phyloP scores from a whole-genome alignment of 495 filamentous ascomycete species.

The Podospora comata region DNA sequence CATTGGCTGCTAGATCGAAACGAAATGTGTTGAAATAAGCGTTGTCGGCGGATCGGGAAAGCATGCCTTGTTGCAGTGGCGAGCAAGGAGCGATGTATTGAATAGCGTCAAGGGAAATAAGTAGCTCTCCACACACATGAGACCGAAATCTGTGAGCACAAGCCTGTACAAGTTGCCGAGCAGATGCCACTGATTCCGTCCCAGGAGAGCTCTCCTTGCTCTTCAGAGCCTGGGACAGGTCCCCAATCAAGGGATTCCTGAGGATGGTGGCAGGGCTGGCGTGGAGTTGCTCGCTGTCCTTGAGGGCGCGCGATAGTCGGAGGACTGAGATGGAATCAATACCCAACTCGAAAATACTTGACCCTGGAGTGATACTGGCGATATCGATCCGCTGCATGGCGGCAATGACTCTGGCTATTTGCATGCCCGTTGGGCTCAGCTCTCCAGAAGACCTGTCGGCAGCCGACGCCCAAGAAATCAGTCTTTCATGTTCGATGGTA shows the following conservation, averaged over 20 bases:
- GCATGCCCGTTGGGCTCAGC: constrained; percentile 41
- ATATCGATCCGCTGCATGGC: constrained; percentile 43
- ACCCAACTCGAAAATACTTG: constrained; percentile 77
- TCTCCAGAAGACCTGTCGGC: neutral
- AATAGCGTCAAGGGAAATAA: constrained; percentile 46
- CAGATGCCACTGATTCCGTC: constrained; percentile 8
- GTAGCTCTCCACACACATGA: constrained; percentile 45
- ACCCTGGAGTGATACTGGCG: constrained; percentile 46
- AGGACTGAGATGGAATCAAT: constrained; percentile 80
- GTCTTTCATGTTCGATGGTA: constrained; percentile 55
- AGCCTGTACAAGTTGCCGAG: constrained; percentile 29
- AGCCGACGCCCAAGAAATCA: constrained; percentile 27
- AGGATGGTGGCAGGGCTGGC: constrained; percentile 64
- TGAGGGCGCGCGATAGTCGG: constrained; percentile 54
- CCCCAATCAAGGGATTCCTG: constrained; percentile 48
- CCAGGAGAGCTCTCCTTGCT: neutral
- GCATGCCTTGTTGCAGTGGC: constrained; percentile 75
- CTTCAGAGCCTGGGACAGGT: constrained; percentile 25
- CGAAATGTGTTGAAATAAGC: constrained; percentile 71
- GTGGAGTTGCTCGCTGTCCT: constrained; percentile 49
- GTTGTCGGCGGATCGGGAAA: constrained; percentile 55
- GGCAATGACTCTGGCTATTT: constrained; percentile 52
- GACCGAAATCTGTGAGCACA: constrained; percentile 28
- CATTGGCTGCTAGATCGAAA: constrained; percentile 46
- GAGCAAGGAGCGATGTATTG: constrained; percentile 74